A percentile compares a stretch with the other conserved stretches of the same genome.
Evolutionary conservation across 139 green algal genomes (phyloP).

Genomic region (Chlamydomonas urium): DNA sequence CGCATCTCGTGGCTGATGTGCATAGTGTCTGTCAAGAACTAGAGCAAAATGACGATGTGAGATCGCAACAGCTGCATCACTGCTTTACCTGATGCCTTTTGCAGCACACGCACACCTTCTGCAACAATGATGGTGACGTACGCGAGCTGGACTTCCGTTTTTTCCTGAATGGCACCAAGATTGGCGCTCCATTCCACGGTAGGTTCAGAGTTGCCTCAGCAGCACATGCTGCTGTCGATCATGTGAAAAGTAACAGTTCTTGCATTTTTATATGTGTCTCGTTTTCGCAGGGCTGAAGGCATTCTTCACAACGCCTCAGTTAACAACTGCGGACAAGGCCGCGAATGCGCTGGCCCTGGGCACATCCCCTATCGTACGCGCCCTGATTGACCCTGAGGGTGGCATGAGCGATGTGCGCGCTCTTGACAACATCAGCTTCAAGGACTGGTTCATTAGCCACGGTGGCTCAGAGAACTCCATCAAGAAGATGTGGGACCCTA

Average conservation of each 20-base stretch:
- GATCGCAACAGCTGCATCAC: no score
- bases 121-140: conserved; percentile 88
- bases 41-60: no score
- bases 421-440: conserved; percentile 83
- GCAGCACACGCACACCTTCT: conserved; percentile 97
- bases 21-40: no score
- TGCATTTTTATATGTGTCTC: conserved; percentile 12
- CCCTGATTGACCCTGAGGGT: conserved; percentile 90
- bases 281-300: conserved; percentile 78
- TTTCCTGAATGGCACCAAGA: conserved; percentile 69
- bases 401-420: conserved; percentile 68
- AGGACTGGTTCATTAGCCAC: conserved; percentile 91
- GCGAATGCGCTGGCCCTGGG: conserved; percentile 83
- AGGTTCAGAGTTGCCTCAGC: no score
- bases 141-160: conserved; percentile 91
- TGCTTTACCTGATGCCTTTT: no score
- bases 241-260: no score
- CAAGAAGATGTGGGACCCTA: conserved; percentile 95
- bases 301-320: conserved; percentile 94
- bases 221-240: no score
- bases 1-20: no score
- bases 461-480: conserved; percentile 78
- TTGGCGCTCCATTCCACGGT: conserved; percentile 66
- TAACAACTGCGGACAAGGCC: conserved; percentile 79
- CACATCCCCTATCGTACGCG: conserved; percentile 84